Evolutionary conservation across 2,329 filamentous ascomycete genomes (phyloP), one percentile per base, ranked within the genome.

Genomic region (Metarhizium sp.): DNA sequence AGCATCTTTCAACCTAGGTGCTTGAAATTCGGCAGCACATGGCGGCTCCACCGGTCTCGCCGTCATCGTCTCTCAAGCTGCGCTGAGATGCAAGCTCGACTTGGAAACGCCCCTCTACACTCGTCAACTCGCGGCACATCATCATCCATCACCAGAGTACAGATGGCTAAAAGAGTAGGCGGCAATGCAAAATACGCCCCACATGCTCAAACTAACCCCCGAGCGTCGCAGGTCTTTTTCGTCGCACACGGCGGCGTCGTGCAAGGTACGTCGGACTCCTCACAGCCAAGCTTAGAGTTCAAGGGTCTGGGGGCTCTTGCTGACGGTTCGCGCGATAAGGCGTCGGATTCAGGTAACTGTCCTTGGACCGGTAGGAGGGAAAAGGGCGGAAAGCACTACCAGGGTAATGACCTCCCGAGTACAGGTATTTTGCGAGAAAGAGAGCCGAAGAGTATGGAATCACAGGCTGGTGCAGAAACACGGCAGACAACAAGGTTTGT

Each of bases 401-500:
- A 43, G 36, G 13, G 50, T 34, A 50, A 3, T 16, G 14, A 42
- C 4, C 8, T 5, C 8, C 11, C 42, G 42, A 16, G 16, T 18
- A 14, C 46, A 81, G 79, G 16, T 79, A 78, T 63, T 85, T 82
- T 62, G 75, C 82, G 1, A 73, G 73, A 40, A 77, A 76, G 60
- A 76, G 73, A 55, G 82, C 82, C 0, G 66, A 63, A 0, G 71
- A 78, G 38, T 71, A 77, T 47, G 71, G 70, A 5, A 57, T 86
- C 6, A 83, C 80, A 0, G 82, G 82, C 20, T 86, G 82, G 82
- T 83, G 82, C 54, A 72, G 78, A 40, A 86, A 86, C 63, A 81
- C 79, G 0, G 63, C 72, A 1, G 74, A 80, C 57, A 76, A 78
- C 59, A 83, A 82, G 71, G 82, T 78, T 60, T 16, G 34, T 25